Conservation (phyloP, 441 rosid genomes). For the Corymbia citriodora region DNA sequence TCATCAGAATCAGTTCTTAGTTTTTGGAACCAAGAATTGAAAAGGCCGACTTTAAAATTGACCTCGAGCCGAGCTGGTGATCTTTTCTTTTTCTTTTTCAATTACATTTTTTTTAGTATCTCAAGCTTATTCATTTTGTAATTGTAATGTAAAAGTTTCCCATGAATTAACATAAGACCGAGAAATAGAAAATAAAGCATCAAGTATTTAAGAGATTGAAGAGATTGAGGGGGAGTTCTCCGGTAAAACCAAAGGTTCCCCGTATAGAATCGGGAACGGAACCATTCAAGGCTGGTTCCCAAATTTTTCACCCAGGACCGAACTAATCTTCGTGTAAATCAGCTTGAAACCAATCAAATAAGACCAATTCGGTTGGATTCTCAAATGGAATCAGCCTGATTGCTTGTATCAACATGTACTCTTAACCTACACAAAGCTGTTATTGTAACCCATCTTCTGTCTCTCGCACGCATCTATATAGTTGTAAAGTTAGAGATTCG, state of each 20-base stretch:
- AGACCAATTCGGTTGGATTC: background rate
- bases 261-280: background rate
- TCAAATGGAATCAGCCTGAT: background rate
- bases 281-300: background rate
- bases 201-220: background rate
- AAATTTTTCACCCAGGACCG: background rate
- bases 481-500: background rate
- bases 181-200: background rate
- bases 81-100: background rate
- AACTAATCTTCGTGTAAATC: background rate
- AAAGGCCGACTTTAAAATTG: background rate
- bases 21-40: background rate
- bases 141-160: background rate
- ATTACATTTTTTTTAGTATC: background rate
- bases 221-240: background rate
- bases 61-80: background rate
- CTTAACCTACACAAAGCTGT: background rate
- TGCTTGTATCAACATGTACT: background rate
- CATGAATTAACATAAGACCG: background rate
- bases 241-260: background rate
- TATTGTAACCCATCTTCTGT: too few relatives aligned
- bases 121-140: background rate
- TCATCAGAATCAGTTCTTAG: accelerated
- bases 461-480: background rate
- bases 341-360: background rate